Base-by-base conservation (phyloP, 2,329 filamentous ascomycete genomes). In the Aspergillus eucalypticola region DNA sequence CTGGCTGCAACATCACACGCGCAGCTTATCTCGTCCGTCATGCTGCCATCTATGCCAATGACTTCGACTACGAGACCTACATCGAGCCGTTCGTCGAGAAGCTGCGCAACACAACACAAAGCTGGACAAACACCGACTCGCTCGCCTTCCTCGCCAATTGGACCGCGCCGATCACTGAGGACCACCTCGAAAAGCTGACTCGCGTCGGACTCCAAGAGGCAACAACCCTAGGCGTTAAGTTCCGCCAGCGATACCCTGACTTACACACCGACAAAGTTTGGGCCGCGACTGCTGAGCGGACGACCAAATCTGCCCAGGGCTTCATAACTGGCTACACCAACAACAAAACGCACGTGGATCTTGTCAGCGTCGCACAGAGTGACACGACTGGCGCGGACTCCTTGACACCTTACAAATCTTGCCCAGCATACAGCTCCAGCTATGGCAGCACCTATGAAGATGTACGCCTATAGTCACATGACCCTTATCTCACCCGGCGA, bases 401-500 rank as follows among this genome's bases (percentile, higher is more conserved):
- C 50, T 73, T 89, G 64, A 89, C 87, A 1, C 86, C 87, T 0
- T 89, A 90, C 74, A 84, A 85, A 69, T 82, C 82, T 41, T 90
- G 88, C 66, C 85, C 86, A 11, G 84, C 82, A 11, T 90, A 88
- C 72, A 85, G 82, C 48, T 80, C 80, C 1, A 83, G 83, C 2
- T 78, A 79, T 3, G 86, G 86, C 2, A 84, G 82, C 65, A 76
- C 86, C 3, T 82, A 81, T 81, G 0, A 66, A 75, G 10, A 72
- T 77, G 55, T 86, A 81, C 69, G 75, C 82, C 25, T n/a, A 38
- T 15, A 1, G 4, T 17, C 60, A 70, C 8, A 5, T 17, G 6
- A 2, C 11, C 27, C 49, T 8, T 17, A 11, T n/a, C 11, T 3
- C 13, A 23, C 17, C 5, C 8, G 25, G 5, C 5, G 23, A 51